These are phyloP conservation scores for Cryphonectria carpinicola DNA, from an alignment of 2,329 filamentous ascomycete species.

Conservation along the genomic window DNA sequence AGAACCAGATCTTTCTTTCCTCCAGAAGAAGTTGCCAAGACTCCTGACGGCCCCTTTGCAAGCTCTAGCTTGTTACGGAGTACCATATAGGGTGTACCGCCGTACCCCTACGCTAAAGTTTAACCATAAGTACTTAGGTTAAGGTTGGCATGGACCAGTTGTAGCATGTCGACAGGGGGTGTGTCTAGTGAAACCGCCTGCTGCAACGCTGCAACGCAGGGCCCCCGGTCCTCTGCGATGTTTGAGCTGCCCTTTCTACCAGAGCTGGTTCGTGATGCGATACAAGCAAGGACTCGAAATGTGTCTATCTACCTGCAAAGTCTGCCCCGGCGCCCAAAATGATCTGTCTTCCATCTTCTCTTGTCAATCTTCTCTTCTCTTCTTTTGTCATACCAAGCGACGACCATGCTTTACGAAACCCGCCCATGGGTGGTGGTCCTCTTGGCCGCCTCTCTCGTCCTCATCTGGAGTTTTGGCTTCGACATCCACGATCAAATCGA, in stretches of 20 bases:
- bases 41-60: background rate
- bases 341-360: background rate
- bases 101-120: background rate
- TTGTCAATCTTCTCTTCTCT: background rate
- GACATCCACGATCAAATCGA: constrained; percentile 23
- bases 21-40: background rate
- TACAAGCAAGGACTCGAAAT: background rate
- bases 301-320: background rate
- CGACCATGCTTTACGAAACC: constrained; percentile 26
- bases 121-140: background rate
- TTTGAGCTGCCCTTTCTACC: background rate
- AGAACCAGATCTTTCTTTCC: background rate
- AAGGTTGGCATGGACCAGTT: background rate
- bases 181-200: constrained; percentile 10
- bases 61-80: constrained; percentile 1
- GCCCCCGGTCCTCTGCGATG: background rate
- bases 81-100: background rate
- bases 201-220: constrained; percentile 9
- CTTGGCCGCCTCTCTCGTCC: constrained; percentile 22
- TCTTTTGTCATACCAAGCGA: background rate
- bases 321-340: background rate
- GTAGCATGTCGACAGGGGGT: background rate
- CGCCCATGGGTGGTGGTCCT: constrained; percentile 26
- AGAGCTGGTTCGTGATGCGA: background rate
- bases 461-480: constrained; percentile 28